Conservation (phyloP, 768 basidiomycete species). For the Sarcodon aspratus region DNA sequence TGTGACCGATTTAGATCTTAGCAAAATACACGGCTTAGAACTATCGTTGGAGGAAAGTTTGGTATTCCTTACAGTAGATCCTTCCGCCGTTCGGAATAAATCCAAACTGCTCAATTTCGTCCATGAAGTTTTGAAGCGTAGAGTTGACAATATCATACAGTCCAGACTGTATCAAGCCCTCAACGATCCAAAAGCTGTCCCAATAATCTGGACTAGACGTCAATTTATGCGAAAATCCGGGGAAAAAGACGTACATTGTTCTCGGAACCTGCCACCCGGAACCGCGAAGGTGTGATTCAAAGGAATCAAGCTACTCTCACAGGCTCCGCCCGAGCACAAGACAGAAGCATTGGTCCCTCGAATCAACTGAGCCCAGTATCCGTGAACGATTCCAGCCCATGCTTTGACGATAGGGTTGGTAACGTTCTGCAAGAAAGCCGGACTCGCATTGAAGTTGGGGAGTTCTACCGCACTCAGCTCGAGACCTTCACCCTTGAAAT, state of each 20-base stretch:
- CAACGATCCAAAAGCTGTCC: constrained; percentile 80
- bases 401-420: constrained; percentile 56
- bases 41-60: not conserved
- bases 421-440: constrained; percentile 62
- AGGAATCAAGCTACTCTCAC: constrained; percentile 81
- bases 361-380: constrained; percentile 76
- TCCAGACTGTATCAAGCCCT: constrained; percentile 77
- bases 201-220: constrained; percentile 29
- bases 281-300: constrained; percentile 88
- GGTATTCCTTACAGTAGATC: constrained; percentile 55
- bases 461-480: constrained; percentile 62
- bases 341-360: constrained; percentile 60
- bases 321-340: constrained; percentile 47
- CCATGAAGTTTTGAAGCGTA: constrained; percentile 91
- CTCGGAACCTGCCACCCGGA: constrained; percentile 79
- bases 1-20: constrained; percentile 84
- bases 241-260: constrained; percentile 51
- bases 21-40: not conserved
- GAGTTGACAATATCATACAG: constrained; percentile 62
- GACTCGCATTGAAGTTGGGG: constrained; percentile 46
- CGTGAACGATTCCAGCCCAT: constrained; percentile 71
- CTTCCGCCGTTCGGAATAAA: constrained; percentile 94
- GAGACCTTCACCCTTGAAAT: constrained; percentile 79
- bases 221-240: not conserved
- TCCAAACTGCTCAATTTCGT: constrained; percentile 71